Conservation (phyloP, 2,329 filamentous ascomycete species). For the Trichophyton equinum region DNA sequence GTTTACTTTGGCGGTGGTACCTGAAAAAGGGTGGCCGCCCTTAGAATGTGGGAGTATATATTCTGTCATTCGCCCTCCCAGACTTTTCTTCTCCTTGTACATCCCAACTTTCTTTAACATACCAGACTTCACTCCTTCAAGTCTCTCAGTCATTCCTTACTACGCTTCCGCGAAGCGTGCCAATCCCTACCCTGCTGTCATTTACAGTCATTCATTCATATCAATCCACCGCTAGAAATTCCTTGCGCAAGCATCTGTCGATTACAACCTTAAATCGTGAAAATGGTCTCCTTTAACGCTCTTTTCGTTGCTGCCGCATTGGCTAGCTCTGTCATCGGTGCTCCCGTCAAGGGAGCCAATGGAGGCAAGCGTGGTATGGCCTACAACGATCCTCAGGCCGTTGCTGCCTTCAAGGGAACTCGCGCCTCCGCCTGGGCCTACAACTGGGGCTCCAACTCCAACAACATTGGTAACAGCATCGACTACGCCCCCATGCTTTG, state of each 20-base stretch:
- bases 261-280: constrained; percentile 7
- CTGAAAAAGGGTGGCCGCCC: background rate
- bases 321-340: constrained; percentile 24
- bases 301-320: constrained; percentile 24
- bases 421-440: constrained; percentile 32
- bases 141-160: constrained; percentile 22
- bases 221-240: background rate
- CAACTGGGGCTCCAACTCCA: constrained; percentile 30
- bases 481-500: constrained; percentile 38
- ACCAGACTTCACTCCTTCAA: constrained; percentile 13
- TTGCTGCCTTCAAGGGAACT: constrained; percentile 22
- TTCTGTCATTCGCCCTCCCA: background rate
- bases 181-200: constrained; percentile 12
- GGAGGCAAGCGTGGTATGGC: constrained; percentile 24
- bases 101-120: constrained; percentile 2
- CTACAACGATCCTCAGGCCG: constrained; percentile 30
- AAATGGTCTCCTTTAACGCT: constrained; percentile 27
- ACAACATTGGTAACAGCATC: constrained; percentile 22
- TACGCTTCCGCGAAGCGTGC: constrained; percentile 14
- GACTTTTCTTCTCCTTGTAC: constrained; percentile 3
- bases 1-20: background rate
- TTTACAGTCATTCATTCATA: constrained; percentile 9
- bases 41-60: background rate
- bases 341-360: constrained; percentile 18
- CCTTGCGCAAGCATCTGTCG: background rate